Evolutionary conservation across 352 stramenopile genomes (phyloP), one percentile per base, ranked within the genome.

Genomic region (Phytophthora hybrid): DNA sequence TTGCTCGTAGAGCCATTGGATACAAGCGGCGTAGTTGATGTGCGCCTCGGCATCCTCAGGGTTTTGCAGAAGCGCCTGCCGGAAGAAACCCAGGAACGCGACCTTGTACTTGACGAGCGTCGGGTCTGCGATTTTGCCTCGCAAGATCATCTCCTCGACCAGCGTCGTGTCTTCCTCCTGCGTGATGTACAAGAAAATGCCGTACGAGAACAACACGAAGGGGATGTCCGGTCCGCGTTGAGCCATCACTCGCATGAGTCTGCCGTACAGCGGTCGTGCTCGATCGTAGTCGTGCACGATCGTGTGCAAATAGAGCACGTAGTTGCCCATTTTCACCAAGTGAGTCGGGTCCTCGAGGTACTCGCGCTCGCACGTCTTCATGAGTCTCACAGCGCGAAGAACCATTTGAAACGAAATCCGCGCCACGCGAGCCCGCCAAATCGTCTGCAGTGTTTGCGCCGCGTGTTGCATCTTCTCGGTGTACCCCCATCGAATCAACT

Each of bases 191-290:
- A 93, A 63, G 63, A 93, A 95, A 5, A 94, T 74, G 0, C 72
- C 87, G 44, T 95, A 97, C 34, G 82, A 91, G 16, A 93, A 84
- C 5, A 97, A 65, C n/a, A 97, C 83, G 26, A 97, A 97, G 0
- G 90, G 69, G 1, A 95, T 69, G 47, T 96, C 90, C 0, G 89
- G 90, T 5, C 89, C 90, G 10, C 89, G 82, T 31, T 89, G 77
- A 4, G 82, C 80, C 90, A 97, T 97, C n/a, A 84, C 87, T 4
- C 88, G 82, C 78, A 93, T 77, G 7, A 96, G 67, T 14, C 81
- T 75, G 2, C 71, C 80, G 52, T 95, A 97, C 18, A 97, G 53
- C 1, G 85, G 87, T 13, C 89, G 63, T 10, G 90, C 90, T 14
- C 88, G 87, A 14, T 93, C 89, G 70, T 96, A 95, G 53, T 95